These are phyloP conservation scores for Sporopachydermia cereana DNA, from an alignment of 1,139 yeast genomes.

Conservation along the genomic window DNA sequence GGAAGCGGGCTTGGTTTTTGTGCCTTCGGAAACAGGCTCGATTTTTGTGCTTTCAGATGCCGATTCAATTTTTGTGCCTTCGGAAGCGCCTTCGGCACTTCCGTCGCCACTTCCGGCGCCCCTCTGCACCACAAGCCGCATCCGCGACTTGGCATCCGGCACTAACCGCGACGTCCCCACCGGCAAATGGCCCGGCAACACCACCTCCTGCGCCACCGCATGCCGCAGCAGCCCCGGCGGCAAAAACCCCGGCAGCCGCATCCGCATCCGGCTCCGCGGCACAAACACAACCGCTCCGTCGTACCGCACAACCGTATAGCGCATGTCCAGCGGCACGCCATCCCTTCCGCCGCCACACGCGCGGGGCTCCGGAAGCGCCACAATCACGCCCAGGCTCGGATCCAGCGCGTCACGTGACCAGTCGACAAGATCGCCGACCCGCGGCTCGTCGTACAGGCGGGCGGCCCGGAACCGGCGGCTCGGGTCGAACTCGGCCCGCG, in stretches of 20 bases:
- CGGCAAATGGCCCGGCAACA: conserved; percentile 6
- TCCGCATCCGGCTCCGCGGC: neutral
- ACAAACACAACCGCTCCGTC: conserved; percentile 3
- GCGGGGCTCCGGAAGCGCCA: neutral
- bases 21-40: neutral
- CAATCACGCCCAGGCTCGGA: neutral
- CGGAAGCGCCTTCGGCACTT: no score
- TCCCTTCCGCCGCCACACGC: neutral
- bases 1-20: no score
- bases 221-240: neutral
- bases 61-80: no score
- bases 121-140: neutral
- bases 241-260: neutral
- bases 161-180: conserved; percentile 6
- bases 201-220: conserved; percentile 1
- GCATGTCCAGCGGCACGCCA: neutral
- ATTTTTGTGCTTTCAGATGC: no score
- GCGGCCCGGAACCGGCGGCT: neutral
- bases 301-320: neutral
- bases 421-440: neutral
- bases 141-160: conserved; percentile 4
- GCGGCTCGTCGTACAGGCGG: neutral
- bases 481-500: neutral
- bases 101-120: no score
- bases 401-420: neutral